Base-by-base conservation (phyloP, 179 eudicot species). In the Patellifolia procumbens region DNA sequence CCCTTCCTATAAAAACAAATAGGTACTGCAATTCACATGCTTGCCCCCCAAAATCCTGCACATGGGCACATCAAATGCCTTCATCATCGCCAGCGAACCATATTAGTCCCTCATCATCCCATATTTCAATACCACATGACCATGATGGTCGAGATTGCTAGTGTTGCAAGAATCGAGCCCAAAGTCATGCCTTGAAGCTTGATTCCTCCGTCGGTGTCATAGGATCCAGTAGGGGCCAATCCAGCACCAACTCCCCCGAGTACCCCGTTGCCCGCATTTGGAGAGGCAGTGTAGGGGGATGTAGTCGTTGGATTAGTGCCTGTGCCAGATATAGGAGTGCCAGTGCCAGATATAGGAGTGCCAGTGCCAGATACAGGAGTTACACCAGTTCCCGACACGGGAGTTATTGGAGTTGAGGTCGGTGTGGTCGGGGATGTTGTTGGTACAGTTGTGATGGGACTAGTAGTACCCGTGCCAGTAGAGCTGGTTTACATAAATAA, bases 231-330 rank as follows among this genome's bases (percentile, higher is more conserved):
- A 2, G 91, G 93, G 58, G 85, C 89, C 20, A 89, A 28, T 10
- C 88, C 88, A 2, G 82, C 76, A 22, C 85, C 84, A 5, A 80
- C 87, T 12, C 90, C 90, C 17, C 87, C 88, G 26, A 85, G 71
- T 7, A 73, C 81, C 12, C 88, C 89, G 43, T 81, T 81, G 65
- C 82, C 78, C 5, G 71, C 35, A 6, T 51, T 71, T 72, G 86
- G 79, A 0, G 87, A 71, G 64, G 83, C 73, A 3, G 79, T 17
- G 80, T 83, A 71, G 11, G 88, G 82, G 10, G 90, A 79, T 7
- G 82, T 22, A 17, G 83, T 76, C 24, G 78, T 48, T 34, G 85
- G 83, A 45, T 73, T 76, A 24, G 34, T 66, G 55, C 82, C 82
- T 0, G 74, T 61, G 58, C 79, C 52, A 15, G n/a, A n/a, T n/a